phyloP scores from a whole-genome alignment of 2,329 filamentous ascomycete genomes.

The Trichocomaceae sp. region DNA sequence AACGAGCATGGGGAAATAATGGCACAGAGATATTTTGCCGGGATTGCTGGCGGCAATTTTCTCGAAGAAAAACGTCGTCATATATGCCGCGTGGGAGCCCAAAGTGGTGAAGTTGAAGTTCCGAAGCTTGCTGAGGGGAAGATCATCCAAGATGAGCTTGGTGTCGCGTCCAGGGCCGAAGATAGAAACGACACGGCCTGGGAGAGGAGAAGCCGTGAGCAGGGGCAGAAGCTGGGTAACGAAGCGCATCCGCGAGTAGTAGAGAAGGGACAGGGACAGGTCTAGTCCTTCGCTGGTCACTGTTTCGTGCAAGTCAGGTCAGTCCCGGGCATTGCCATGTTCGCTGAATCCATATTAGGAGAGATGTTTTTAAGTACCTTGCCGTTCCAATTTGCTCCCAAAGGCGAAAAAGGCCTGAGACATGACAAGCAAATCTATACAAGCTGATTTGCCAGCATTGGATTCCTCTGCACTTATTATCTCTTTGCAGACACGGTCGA shows the following conservation, averaged over 20 bases:
- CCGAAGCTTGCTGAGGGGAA: slow-evolving; percentile 1
- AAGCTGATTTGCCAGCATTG: background rate
- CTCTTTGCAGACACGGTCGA: slow-evolving; percentile 6
- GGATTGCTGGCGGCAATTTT: background rate
- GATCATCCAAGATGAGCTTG: slow-evolving; percentile 8
- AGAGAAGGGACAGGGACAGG: slow-evolving; percentile 5
- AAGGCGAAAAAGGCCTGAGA: slow-evolving; percentile 4
- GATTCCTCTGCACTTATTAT: slow-evolving; percentile 1
- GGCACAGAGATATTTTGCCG: slow-evolving; percentile 1
- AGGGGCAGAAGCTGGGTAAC: slow-evolving; percentile 2
- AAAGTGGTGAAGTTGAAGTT: slow-evolving; percentile 2
- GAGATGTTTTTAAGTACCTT: background rate
- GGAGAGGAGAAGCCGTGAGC: slow-evolving; percentile 1
- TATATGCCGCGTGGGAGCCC: slow-evolving; percentile 4
- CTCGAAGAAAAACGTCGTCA: slow-evolving; percentile 9
- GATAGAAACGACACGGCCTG: slow-evolving; percentile 7
- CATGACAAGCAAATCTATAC: slow-evolving; percentile 7
- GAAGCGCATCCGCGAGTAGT: slow-evolving; percentile 11
- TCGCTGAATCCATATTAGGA: background rate
- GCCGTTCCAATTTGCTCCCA: background rate
- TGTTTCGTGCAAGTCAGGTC: background rate
- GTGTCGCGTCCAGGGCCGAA: slow-evolving; percentile 6
- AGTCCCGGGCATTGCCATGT: background rate
- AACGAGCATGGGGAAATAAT: slow-evolving; percentile 8
- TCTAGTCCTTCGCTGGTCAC: slow-evolving; percentile 7